A percentile compares a stretch with the other conserved stretches of the same genome.
These are phyloP conservation scores for Suillus bovinus DNA, from an alignment of 768 basidiomycete species.

Conservation along the genomic window DNA sequence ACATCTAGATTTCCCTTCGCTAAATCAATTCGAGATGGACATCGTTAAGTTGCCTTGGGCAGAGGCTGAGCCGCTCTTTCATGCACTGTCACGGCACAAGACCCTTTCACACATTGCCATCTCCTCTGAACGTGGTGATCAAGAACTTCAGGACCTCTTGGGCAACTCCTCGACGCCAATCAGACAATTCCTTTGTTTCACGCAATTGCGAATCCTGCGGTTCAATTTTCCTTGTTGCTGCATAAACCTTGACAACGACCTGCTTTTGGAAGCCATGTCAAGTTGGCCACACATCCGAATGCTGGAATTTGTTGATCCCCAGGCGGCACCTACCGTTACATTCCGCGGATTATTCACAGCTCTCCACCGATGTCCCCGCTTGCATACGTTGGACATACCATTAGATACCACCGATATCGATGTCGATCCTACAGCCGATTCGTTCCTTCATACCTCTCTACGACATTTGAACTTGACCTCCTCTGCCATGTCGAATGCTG, in stretches of 20 bases:
- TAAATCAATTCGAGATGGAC: not conserved
- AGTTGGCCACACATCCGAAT: not conserved
- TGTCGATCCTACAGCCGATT: not conserved
- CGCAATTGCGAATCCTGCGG: not conserved
- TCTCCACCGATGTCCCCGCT: not conserved
- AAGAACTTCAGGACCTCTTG: not conserved
- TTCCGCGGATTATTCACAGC: not conserved
- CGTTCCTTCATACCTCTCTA: not conserved
- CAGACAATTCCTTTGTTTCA: not conserved
- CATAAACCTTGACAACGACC: not conserved
- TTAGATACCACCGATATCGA: not conserved
- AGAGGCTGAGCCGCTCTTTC: not conserved
- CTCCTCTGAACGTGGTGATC: not conserved
- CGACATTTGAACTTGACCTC: not conserved
- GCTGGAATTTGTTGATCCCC: not conserved
- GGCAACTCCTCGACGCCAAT: not conserved
- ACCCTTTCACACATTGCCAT: not conserved
- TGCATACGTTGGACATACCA: not conserved
- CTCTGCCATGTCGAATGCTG: not conserved
- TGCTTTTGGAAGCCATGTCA: conserved; percentile 1
- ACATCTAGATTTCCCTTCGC: not conserved
- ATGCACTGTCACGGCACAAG: not conserved
- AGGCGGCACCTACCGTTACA: not conserved
- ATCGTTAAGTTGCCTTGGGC: not conserved
- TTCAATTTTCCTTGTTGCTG: not conserved